Percentiles rank a stretch among this genome's conserved stretches.
Evolutionary conservation across 345 rosid species (phyloP).

Genomic region (Murraya paniculata): DNA sequence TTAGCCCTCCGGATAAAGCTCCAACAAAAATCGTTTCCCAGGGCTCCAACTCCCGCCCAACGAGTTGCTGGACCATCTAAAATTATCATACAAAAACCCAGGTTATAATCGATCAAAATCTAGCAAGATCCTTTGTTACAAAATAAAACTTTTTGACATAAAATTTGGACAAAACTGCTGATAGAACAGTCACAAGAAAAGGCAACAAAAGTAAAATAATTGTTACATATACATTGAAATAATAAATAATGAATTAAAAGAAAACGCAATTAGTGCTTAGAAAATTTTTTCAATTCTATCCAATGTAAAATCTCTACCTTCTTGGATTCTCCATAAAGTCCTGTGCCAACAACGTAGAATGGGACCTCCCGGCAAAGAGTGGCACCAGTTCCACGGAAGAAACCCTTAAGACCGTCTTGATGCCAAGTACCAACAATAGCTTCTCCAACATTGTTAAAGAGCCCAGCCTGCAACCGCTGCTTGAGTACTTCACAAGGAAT

Average conservation of each 20-base stretch:
- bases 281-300: neutral
- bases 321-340: conserved; percentile 89
- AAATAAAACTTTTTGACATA: neutral
- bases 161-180: neutral
- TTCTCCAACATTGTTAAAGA: conserved; percentile 87
- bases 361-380: conserved; percentile 98
- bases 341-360: conserved; percentile 92
- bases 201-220: neutral
- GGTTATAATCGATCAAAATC: neutral
- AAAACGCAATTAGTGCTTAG: neutral
- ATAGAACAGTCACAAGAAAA: neutral
- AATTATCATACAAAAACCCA: conserved; percentile 11
- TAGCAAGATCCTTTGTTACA: neutral
- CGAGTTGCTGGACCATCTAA: conserved; percentile 63
- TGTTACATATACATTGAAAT: neutral
- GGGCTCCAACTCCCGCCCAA: conserved; percentile 86
- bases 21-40: conserved; percentile 93
- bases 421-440: conserved; percentile 91
- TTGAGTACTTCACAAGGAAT: conserved; percentile 97
- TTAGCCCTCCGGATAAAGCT: conserved; percentile 91
- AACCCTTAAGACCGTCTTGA: conserved; percentile 86
- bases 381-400: conserved; percentile 97
- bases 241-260: neutral
- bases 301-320: conserved; percentile 48
- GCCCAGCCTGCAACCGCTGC: conserved; percentile 93